A percentile compares a stretch with the other conserved stretches of the same genome.
phyloP scores from a whole-genome alignment of 179 eudicot genomes.

The Gypsophila paniculata region DNA sequence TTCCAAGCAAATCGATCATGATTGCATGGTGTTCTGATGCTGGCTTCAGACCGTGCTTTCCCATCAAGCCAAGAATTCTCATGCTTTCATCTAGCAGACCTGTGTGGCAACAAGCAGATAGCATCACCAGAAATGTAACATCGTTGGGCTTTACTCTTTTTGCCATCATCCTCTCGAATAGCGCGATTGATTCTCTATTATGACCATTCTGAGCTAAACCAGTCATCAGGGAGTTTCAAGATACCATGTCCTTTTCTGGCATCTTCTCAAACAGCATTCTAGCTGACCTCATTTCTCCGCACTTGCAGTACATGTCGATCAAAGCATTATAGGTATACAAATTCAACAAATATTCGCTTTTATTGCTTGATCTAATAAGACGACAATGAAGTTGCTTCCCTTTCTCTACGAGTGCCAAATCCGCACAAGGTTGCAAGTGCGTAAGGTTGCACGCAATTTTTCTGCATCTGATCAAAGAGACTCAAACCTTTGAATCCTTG shows the following conservation, averaged over 20 bases:
- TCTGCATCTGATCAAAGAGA: conserved; percentile 50
- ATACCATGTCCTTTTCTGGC: conserved; percentile 47
- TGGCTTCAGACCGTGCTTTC: conserved; percentile 37
- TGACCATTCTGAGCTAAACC: conserved; percentile 67
- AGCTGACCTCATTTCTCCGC: conserved; percentile 62
- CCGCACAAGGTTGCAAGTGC: conserved; percentile 66
- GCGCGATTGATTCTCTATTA: conserved; percentile 39
- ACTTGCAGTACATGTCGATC: conserved; percentile 67
- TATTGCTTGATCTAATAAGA: conserved; percentile 34
- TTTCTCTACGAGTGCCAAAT: conserved; percentile 44
- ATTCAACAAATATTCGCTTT: conserved; percentile 26
- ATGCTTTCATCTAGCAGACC: conserved; percentile 53
- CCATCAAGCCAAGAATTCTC: conserved; percentile 42
- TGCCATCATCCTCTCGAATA: conserved; percentile 48
- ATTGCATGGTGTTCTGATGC: conserved; percentile 52
- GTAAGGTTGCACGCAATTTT: conserved; percentile 39
- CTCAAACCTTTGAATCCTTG: conserved; percentile 45
- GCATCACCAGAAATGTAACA: conserved; percentile 57
- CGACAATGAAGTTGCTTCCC: conserved; percentile 68
- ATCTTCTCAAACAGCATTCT: conserved; percentile 40
- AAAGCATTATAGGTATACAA: conserved; percentile 53
- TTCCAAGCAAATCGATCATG: conserved; percentile 70
- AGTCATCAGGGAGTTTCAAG: conserved; percentile 63
- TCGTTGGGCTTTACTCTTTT: conserved; percentile 44
- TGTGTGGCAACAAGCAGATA: conserved; percentile 62